Evolutionary conservation across 306 rosid genomes (phyloP), one percentile per base, ranked within the genome.

Genomic region (Cicer arietinum): DNA sequence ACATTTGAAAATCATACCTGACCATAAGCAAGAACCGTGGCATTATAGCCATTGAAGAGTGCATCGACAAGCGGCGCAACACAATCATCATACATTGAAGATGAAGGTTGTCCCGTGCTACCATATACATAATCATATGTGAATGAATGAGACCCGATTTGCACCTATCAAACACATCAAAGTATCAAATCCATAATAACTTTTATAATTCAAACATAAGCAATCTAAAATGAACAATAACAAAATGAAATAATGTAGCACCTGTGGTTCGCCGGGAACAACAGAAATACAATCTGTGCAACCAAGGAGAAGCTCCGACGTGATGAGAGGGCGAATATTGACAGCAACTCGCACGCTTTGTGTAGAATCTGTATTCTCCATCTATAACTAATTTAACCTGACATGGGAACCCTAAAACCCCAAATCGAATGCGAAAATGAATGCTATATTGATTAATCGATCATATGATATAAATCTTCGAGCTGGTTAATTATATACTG

Each of bases 21-120:
- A 43, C 99, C 99, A 75, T 90, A 95, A 0, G 99, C 98, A 22
- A 95, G 96, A 59, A 95, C 98, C 1, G 99, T 95, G 45, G 99
- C 98, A 79, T 95, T 95, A 77, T 95, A 95, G 35, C 98, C 99
- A 71, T 85, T 87, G 74, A 95, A 85, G 10, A 95, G 86, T 1
- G 98, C 98, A 60, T 90, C 96, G 20, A 95, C 92, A 7, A 95
- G 85, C 2, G 98, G 98, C 39, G 97, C 92, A n/a, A 89, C 97
- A 16, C 98, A 89, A 43, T 88, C 98, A 2, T 90, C 89, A 13
- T 84, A 95, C 7, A 92, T 73, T 0, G 81, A 18, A 39, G 90
- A 81, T 7, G 87, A 82, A 14, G 90, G 85, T 0, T 81, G 61
- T 16, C 87, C 89, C 7, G 67, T 62, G 72, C 85, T 77, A 47